Base-by-base conservation (phyloP, 75 land plant genomes). In the Picea sitchensis region DNA sequence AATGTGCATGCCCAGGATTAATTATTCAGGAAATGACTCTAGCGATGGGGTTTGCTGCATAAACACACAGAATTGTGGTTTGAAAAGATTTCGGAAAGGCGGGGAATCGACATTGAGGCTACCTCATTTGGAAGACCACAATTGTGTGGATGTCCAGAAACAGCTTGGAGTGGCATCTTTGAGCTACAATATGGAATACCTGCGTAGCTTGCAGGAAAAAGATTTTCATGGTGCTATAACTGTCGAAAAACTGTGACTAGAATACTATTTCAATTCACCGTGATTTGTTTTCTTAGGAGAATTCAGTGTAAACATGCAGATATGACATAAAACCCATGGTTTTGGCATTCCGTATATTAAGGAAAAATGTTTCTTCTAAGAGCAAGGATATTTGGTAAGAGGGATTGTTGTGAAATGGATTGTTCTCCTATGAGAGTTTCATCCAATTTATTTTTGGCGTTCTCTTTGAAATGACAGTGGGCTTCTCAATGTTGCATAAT, bases 191-290 rank as follows among this genome's bases (percentile, higher is more conserved):
- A 71, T 71, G 74, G 74, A 71, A 7, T 71, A 71, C 23, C 74
- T 71, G 51, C 30, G n/a, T 11, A 44, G 6, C 21, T 71, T 44
- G 47, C 74, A 44, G 47, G 74, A 36, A 71, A 71, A 71, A 7
- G 21, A 44, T 44, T 71, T 41, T 71, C 74, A 71, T 8, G 74
- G 74, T 44, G 11, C 51, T 38, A 38, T 38, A 18, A 69, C 73
- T 36, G 73, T 71, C 17, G 74, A 71, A 38, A 41, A 71, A 12
- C 74, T 71, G n/a, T 71, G 44, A 71, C 54, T 71, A 71, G 21
- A 71, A 32, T 44, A 3, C 56, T 2, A 36, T 69, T 18, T 9
- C 41, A 41, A 12, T 21, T 71, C n/a, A 18, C 2, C 11, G 11
- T 44, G 44, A n/a, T 71, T 23, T 41, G 1, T 47, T 44, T 71